A percentile compares a stretch with the other conserved stretches of the same genome.
phyloP scores from a whole-genome alignment of 192 early-diverging fungal genomes.

The Backusella tarrabulga region DNA sequence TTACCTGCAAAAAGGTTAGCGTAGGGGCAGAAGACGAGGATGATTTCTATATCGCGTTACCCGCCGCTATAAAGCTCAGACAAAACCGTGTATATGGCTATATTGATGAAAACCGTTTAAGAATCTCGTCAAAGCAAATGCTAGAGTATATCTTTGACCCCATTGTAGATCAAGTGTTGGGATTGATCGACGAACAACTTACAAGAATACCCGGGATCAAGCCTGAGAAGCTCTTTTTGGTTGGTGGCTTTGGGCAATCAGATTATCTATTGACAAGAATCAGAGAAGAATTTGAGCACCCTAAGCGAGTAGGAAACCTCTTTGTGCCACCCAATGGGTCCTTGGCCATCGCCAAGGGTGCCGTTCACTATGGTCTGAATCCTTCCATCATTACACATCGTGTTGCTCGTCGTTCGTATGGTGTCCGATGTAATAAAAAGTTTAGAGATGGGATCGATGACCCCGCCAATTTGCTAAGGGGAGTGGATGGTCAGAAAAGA shows the following conservation, averaged over 20 bases:
- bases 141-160: conserved; percentile 25
- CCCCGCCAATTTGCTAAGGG: not conserved
- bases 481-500: not conserved
- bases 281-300: conserved; percentile 28
- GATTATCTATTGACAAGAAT: conserved; percentile 35
- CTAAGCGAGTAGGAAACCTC: conserved; percentile 32
- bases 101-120: not conserved
- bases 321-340: conserved; percentile 40
- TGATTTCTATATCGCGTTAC: not conserved
- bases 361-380: conserved; percentile 39
- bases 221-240: conserved; percentile 41
- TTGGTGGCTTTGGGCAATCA: conserved; percentile 47
- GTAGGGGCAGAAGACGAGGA: conserved; percentile 32
- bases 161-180: conserved; percentile 33
- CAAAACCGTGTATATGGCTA: not conserved
- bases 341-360: conserved; percentile 42
- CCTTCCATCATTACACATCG: conserved; percentile 31
- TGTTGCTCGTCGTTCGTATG: conserved; percentile 38
- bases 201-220: conserved; percentile 11
- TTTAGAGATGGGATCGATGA: not conserved
- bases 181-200: conserved; percentile 40
- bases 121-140: not conserved
- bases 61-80: not conserved
- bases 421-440: conserved; percentile 18
- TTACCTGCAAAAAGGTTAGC: conserved; percentile 28